Evolutionary conservation across 2,329 filamentous ascomycete genomes (phyloP).

Genomic region (Fusarium sp.): DNA sequence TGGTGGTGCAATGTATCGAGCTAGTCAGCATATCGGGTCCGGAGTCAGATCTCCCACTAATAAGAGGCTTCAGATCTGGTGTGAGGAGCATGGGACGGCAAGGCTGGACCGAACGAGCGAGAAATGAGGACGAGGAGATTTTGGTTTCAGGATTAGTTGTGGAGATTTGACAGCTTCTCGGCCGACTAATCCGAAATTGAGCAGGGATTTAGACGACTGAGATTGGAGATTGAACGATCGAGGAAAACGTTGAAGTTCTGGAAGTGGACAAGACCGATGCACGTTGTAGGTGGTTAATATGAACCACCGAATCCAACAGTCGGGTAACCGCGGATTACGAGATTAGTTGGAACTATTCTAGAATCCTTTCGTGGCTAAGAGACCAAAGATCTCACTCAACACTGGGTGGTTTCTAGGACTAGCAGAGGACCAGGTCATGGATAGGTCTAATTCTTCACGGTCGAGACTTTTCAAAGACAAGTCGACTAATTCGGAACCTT

Average conservation of each 20-base stretch:
- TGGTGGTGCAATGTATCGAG: slow-evolving; percentile 35
- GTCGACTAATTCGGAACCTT: not conserved
- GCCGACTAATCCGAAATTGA: slow-evolving; percentile 43
- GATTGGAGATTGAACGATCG: slow-evolving; percentile 19
- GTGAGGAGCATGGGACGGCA: slow-evolving; percentile 39
- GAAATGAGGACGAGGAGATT: slow-evolving; percentile 39
- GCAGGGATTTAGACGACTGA: slow-evolving; percentile 26
- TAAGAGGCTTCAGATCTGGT: slow-evolving; percentile 29
- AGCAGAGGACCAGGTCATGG: not conserved
- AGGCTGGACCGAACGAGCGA: slow-evolving; percentile 38
- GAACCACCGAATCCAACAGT: slow-evolving; percentile 2
- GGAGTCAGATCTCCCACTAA: slow-evolving; percentile 46
- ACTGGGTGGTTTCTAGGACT: not conserved
- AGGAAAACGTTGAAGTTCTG: slow-evolving; percentile 17
- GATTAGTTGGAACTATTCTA: slow-evolving; percentile 21
- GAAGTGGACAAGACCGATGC: slow-evolving; percentile 32
- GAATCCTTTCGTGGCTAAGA: slow-evolving; percentile 11
- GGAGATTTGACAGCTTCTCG: slow-evolving; percentile 34
- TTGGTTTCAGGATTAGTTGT: slow-evolving; percentile 46
- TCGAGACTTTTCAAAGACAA: not conserved
- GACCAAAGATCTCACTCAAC: not conserved
- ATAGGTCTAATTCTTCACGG: not conserved
- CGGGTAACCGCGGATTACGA: slow-evolving; percentile 1
- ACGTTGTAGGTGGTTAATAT: slow-evolving; percentile 31
- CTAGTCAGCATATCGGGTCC: slow-evolving; percentile 35